These are phyloP conservation scores for Magnaporthiopsis incrustans DNA, from an alignment of 2,329 filamentous ascomycete genomes.

Conservation along the genomic window DNA sequence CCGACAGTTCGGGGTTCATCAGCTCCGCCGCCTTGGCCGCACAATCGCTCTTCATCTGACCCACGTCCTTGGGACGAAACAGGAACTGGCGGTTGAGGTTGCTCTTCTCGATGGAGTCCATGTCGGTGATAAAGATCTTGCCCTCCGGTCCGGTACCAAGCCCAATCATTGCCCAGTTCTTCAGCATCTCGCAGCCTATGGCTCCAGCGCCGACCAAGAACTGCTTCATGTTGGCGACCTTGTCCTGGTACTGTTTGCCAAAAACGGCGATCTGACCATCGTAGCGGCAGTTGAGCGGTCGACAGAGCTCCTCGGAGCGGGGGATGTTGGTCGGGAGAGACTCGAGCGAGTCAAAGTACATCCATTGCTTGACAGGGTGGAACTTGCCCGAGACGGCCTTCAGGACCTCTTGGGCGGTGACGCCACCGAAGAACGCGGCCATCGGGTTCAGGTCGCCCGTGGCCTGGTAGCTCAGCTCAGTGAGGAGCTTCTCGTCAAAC, in stretches of 20 bases:
- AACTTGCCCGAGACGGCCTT: slow-evolving; percentile 98
- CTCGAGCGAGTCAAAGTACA: slow-evolving; percentile 98
- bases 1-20: slow-evolving; percentile 90
- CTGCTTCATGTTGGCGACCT: slow-evolving; percentile 80
- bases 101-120: slow-evolving; percentile 98
- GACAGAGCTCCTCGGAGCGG: slow-evolving; percentile 81
- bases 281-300: slow-evolving; percentile 77
- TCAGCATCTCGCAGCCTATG: slow-evolving; percentile 97
- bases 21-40: slow-evolving; percentile 81
- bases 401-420: slow-evolving; percentile 87
- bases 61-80: slow-evolving; percentile 89
- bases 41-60: slow-evolving; percentile 92
- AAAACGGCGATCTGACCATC: slow-evolving; percentile 98
- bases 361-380: slow-evolving; percentile 86
- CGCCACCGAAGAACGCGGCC: slow-evolving; percentile 90
- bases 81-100: slow-evolving; percentile 97
- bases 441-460: slow-evolving; percentile 84
- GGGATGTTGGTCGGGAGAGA: slow-evolving; percentile 70
- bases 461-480: slow-evolving; percentile 91
- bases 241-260: slow-evolving; percentile 87
- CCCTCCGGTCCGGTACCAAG: slow-evolving; percentile 81
- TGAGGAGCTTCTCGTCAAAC: slow-evolving; percentile 84
- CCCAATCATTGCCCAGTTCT: slow-evolving; percentile 99
- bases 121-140: slow-evolving; percentile 88
- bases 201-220: slow-evolving; percentile 95